phyloP scores from a whole-genome alignment of 208 protist species.

The Trypanosoma rangeli region DNA sequence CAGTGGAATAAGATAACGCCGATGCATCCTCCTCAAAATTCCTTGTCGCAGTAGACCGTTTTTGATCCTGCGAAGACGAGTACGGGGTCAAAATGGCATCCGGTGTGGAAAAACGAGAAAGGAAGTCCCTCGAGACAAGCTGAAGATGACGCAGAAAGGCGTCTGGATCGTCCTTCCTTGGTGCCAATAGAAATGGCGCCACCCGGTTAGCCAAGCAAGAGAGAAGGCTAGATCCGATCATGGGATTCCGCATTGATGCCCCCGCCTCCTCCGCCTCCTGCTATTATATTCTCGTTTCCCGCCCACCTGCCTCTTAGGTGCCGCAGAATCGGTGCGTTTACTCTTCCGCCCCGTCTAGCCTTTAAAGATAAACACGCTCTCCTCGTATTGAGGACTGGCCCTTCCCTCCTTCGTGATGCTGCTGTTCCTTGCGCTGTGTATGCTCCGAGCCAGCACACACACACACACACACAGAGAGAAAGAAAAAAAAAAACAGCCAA shows the following conservation, averaged over 20 bases:
- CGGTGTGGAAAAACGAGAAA: conserved; percentile 4
- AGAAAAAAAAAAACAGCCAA: neutral
- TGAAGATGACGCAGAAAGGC: conserved; percentile 20
- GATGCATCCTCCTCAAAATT: neutral
- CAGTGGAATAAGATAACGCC: neutral
- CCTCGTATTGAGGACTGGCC: no score
- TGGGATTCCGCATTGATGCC: neutral
- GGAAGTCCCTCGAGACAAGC: conserved; percentile 12
- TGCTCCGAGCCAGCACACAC: neutral
- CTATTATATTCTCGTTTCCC: neutral
- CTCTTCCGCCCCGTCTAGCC: neutral
- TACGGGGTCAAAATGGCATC: conserved; percentile 16
- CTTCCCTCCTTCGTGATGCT: neutral
- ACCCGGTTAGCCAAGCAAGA: conserved; percentile 12
- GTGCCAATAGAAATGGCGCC: conserved; percentile 7
- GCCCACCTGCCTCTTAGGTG: neutral
- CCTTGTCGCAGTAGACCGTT: neutral
- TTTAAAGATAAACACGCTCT: neutral
- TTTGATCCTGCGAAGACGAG: neutral
- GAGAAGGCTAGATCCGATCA: conserved; percentile 11
- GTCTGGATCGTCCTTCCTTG: conserved; percentile 6
- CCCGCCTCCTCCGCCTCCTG: neutral
- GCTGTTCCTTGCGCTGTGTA: neutral
- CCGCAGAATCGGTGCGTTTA: no score
- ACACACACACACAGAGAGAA: neutral